phyloP scores from a whole-genome alignment of 169 alveolate genomes.

The Plasmodium berghei region DNA sequence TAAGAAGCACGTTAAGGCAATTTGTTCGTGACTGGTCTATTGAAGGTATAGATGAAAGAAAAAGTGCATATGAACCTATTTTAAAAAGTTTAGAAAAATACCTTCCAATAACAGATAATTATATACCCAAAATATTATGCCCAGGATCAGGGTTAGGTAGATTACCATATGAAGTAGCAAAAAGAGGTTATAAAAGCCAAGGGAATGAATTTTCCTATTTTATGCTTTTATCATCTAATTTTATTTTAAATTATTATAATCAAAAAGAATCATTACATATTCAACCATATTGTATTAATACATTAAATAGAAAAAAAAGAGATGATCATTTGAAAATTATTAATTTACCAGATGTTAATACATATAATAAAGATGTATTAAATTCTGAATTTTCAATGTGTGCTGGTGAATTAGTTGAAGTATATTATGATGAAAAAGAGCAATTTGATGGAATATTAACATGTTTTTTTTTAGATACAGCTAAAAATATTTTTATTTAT shows the following conservation, averaged over 20 bases:
- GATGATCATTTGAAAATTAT: constrained; percentile 91
- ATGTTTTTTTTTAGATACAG: constrained; percentile 98
- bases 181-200: constrained; percentile 96
- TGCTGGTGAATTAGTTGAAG: constrained; percentile 98
- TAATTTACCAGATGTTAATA: constrained; percentile 94
- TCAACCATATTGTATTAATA: constrained; percentile 89
- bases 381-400: constrained; percentile 93
- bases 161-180: constrained; percentile 96
- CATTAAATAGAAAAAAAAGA: constrained; percentile 87
- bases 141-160: constrained; percentile 99
- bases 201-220: constrained; percentile 98
- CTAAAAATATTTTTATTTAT: constrained; percentile 95
- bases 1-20: constrained; percentile 94
- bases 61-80: constrained; percentile 93
- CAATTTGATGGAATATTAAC: constrained; percentile 96
- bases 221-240: constrained; percentile 94
- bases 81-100: constrained; percentile 91
- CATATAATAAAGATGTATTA: constrained; percentile 78
- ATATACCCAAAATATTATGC: constrained; percentile 89
- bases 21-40: constrained; percentile 96
- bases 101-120: constrained; percentile 82
- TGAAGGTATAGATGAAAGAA: constrained; percentile 96
- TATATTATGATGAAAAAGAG: constrained; percentile 78
- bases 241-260: constrained; percentile 87
- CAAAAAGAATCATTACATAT: constrained; percentile 79